Evolutionary conservation across 75 land plant genomes (phyloP).

Genomic region (Picea glauca): DNA sequence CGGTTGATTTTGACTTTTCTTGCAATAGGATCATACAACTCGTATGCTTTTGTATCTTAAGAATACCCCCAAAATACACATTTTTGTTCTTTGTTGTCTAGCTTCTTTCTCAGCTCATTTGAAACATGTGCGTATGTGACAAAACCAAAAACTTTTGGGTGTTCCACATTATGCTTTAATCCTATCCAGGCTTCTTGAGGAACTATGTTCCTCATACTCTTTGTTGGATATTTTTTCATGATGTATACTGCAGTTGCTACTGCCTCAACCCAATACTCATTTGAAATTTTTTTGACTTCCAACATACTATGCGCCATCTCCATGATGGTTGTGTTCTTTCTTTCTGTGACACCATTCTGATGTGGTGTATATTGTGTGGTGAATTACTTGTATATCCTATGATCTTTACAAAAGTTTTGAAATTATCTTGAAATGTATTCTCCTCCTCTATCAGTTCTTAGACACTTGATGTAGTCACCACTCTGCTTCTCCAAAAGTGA

Average conservation of each 20-base stretch:
- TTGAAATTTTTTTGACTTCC: not conserved
- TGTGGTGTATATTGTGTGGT: too few species aligned
- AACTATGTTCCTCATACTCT: conserved; percentile 10
- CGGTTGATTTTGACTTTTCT: conserved; percentile 5
- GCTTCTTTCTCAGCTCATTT: conserved; percentile 12
- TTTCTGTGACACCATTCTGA: not conserved
- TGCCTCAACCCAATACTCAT: conserved; percentile 18
- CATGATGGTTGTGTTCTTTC: conserved; percentile 13
- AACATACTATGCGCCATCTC: conserved; percentile 8
- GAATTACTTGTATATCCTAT: too few species aligned
- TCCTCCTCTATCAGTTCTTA: too few species aligned
- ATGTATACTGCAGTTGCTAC: not conserved
- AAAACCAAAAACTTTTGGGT: conserved; percentile 19
- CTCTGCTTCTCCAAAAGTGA: too few species aligned
- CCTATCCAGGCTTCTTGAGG: not conserved
- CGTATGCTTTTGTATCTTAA: conserved; percentile 13
- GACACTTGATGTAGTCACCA: too few species aligned
- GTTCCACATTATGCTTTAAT: conserved; percentile 9
- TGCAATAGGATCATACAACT: conserved; percentile 9
- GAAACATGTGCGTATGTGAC: conserved; percentile 18
- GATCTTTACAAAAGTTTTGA: too few species aligned
- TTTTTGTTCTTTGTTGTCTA: conserved; percentile 18
- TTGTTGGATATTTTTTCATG: not conserved
- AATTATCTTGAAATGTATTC: too few species aligned
- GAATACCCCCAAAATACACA: conserved; percentile 15